Evolutionary conservation across 306 rosid genomes (phyloP), one percentile per base, ranked within the genome.

Genomic region (Herpetospermum pedunculosum): DNA sequence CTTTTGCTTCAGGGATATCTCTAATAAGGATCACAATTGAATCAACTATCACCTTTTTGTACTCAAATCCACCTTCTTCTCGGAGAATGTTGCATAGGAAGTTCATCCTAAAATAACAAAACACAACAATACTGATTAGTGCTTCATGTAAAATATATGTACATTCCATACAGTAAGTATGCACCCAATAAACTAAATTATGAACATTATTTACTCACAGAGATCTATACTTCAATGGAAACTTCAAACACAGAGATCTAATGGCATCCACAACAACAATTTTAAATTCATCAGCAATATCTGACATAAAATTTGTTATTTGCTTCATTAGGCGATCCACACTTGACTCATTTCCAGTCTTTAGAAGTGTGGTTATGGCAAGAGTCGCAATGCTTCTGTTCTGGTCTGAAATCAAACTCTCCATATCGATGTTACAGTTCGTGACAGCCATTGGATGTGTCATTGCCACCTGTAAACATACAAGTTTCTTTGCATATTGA

Each of bases 21-120:
- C 97, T 86, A 70, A 94, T 94, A 41, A 94, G 96, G 75, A 94
- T 94, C 79, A 94, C 99, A 79, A 94, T 94, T 71, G 99, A 94
- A 79, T 91, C 99, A 47, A 94, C 97, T 63, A 94, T 91, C 80
- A 96, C 99, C 84, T 94, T 94, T 87, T 94, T 94, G 86, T 91
- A 94, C 65, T 94, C 99, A 77, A 94, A 94, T 28, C 99, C 99
- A 11, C 99, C 99, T 89, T 94, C 99, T 82, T 94, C 99, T 80
- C 99, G 78, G 40, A 94, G 99, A 85, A 94, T 94, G 82, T 83
- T 94, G 87, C 99, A 91, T 53, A 94, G 87, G 87, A 94, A 94
- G 91, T 94, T 94, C 99, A 94, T 94, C 86, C 99, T 94, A 76
- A 46, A 40, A 73, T 55, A 47, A 46, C 44, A 43, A 75, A 12